Evolutionary conservation across 1,139 yeast genomes (phyloP).

Genomic region (Suhomyces choctaworum): DNA sequence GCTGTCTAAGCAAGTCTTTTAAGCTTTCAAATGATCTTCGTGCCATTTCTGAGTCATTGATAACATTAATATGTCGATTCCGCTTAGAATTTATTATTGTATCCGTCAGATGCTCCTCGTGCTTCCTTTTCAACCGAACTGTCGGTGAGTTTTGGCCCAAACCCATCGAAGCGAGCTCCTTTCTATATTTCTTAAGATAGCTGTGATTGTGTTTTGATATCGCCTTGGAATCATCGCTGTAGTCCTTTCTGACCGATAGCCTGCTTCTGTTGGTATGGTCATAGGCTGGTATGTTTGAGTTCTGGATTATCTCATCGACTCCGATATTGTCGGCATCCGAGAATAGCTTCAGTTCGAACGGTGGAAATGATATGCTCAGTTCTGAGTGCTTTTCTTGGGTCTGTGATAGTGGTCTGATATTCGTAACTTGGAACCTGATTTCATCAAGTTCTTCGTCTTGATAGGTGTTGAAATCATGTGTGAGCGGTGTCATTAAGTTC

Average conservation of each 20-base stretch:
- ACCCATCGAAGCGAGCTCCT: constrained; percentile 7
- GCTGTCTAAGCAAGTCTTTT: constrained; percentile 3
- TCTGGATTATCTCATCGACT: not conserved
- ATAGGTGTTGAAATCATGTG: constrained; percentile 18
- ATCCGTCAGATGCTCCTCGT: too few relatives aligned
- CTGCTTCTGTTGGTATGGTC: constrained; percentile 4
- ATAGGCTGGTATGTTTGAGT: not conserved
- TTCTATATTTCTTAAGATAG: constrained; percentile 14
- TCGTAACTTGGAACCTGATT: constrained; percentile 14
- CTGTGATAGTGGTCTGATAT: not conserved
- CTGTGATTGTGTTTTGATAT: constrained; percentile 14
- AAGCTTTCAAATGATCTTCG: constrained; percentile 7
- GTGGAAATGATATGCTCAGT: constrained; percentile 3
- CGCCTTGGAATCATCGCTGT: constrained; percentile 9
- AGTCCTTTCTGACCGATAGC: constrained; percentile 18
- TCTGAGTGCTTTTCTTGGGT: not conserved
- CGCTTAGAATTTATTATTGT: too few relatives aligned
- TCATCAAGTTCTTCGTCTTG: constrained; percentile 19
- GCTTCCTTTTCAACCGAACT: too few relatives aligned
- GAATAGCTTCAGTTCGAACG: constrained; percentile 11
- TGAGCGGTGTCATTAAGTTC: constrained; percentile 18
- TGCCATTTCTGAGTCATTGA: constrained; percentile 8
- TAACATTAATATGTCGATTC: too few relatives aligned
- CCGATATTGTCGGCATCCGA: constrained; percentile 6
- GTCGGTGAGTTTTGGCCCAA: too few relatives aligned